Base-by-base conservation (phyloP, 2,329 filamentous ascomycete genomes). In the Cucurbitaria berberidis region DNA sequence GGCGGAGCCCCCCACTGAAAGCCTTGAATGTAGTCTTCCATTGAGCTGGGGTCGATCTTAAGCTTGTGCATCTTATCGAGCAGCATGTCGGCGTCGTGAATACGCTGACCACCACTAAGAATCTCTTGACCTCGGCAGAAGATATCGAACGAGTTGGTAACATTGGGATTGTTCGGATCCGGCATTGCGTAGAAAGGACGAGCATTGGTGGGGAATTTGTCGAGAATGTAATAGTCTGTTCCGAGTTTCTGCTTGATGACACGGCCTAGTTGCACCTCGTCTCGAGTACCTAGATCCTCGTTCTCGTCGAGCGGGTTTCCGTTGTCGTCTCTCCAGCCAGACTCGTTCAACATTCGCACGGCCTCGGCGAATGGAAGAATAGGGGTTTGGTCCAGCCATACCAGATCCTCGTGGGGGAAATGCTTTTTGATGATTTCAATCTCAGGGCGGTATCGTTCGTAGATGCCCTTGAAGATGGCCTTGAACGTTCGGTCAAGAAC, bases 61-160 rank as follows among this genome's bases (percentile, higher is more conserved):
- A 85, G 82, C 42, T 84, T 84, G 54, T 83, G 82, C 89, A 97
- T 92, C 69, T 89, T 90, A 64, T 88, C 83, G 39, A 88, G 83
- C n/a, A 97, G 81, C 69, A 90, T 83, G 4, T 82, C 77, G 0
- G 89, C 84, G 57, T 95, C 87, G 72, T 97, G 90, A 59, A 97
- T 96, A 84, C 93, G 91, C 75, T 97, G 93, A 7, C 93, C 93
- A 64, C 93, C 93, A 1, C 91, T 93, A 40, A 93, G 87, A 51
- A 97, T 95, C 74, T 97, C 93, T 69, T 97, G 93, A 0, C 93
- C 93, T 26, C 93, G 89, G 38, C 96, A 84, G 77, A 97, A 97
- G 52, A 97, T 96, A 72, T 97, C 93, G 66, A 96, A 97, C 0
- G 93, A 96, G 72, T 96, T 96, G 45, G 93, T 97, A 72, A 87